These are phyloP conservation scores for Chionographis japonica DNA, from an alignment of 106 monocot species.

Conservation along the genomic window DNA sequence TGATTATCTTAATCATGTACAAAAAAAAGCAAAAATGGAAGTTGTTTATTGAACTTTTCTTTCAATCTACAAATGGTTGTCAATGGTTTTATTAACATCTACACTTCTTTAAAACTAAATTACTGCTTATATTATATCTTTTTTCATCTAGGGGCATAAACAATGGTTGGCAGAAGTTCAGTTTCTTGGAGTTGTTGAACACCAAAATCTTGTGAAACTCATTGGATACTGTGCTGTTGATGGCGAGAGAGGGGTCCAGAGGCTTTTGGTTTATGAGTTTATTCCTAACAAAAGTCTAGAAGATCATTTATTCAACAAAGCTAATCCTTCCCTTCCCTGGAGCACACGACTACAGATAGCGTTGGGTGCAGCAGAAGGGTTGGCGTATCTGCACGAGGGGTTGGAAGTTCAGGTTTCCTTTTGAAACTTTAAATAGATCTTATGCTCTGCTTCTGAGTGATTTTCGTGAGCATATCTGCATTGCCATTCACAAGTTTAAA, in stretches of 20 bases:
- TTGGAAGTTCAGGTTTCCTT: constrained; percentile 57
- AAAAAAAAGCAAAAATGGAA: too few relatives aligned
- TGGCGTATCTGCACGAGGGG: constrained; percentile 78
- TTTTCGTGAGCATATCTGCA: too few relatives aligned
- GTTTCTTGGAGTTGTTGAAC: constrained; percentile 74
- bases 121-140: not conserved
- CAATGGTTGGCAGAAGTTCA: constrained; percentile 85
- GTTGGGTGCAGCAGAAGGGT: constrained; percentile 61
- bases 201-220: constrained; percentile 82
- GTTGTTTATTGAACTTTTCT: too few relatives aligned
- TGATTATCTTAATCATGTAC: too few relatives aligned
- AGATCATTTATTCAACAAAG: constrained; percentile 64
- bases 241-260: constrained; percentile 53
- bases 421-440: not conserved
- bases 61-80: too few relatives aligned
- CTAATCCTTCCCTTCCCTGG: constrained; percentile 48
- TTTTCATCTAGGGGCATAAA: constrained; percentile 56
- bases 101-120: not conserved
- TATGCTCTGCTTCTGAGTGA: too few relatives aligned
- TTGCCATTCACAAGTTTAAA: too few relatives aligned
- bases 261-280: constrained; percentile 69
- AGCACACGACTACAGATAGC: constrained; percentile 49
- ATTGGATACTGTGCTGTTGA: constrained; percentile 76
- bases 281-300: constrained; percentile 76
- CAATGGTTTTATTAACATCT: not conserved